Evolutionary conservation across 345 rosid species (phyloP), one percentile per base, ranked within the genome.

Genomic region (Heritiera littoralis): DNA sequence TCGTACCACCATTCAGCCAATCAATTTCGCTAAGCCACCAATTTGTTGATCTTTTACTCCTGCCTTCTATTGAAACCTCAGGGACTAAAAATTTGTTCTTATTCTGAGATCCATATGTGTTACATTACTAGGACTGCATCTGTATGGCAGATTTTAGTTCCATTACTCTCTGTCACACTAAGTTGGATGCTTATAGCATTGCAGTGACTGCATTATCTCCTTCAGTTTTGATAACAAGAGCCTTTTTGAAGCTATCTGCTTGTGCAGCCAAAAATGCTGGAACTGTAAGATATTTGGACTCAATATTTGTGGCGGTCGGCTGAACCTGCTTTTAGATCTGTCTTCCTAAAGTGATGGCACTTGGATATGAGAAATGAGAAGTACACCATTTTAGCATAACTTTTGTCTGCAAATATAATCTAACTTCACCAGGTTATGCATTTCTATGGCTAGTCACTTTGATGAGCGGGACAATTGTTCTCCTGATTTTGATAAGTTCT

Each of bases 111-210:
- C 78, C 72, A 73, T 66, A 35, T 76, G 74, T 77, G 75, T 66
- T 64, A 73, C 7, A 32, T 80, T 54, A 13, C 65, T 40, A 30
- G 79, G 76, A 70, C 82, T 83, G 79, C 82, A 65, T 81, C 75
- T 77, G 18, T 59, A 81, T 66, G 84, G 73, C 76, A 78, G 66
- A 63, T n/a, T 69, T 60, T 67, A 66, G 87, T 78, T 81, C 77
- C 66, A 45, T 77, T 58, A 66, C 66, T 6, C 78, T 75, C 78
- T 77, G 81, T 75, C 45, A 78, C 77, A 59, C 75, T 51, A n/a
- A 14, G 61, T 77, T 65, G 61, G 78, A 60, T 54, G 72, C 59
- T 77, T 74, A 48, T 78, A 77, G 86, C 69, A 80, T 80, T 40
- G 55, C 68, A 45, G 72, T 74, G 59, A 75, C 71, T 71, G 54